Evolutionary conservation across 78 protist genomes (phyloP).

Genomic region (Capsaspora owczarzaki): DNA sequence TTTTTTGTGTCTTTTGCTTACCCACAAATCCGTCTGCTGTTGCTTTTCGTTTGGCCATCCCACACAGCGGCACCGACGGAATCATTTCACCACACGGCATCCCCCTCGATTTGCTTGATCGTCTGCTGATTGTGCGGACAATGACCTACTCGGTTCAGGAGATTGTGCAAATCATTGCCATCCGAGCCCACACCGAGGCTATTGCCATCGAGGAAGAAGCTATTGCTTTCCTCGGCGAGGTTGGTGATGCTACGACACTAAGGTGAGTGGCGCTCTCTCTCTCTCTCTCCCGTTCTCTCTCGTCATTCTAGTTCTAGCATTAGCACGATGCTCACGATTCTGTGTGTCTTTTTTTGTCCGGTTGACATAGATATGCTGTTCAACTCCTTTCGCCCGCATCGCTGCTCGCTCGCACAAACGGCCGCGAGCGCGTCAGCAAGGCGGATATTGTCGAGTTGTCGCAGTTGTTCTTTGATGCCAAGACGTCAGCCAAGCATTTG

Average conservation of each 20-base stretch:
- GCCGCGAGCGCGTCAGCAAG: conserved; percentile 30
- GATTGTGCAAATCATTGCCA: conserved; percentile 67
- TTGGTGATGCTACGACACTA: conserved; percentile 76
- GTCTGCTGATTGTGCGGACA: conserved; percentile 94
- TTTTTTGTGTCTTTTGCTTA: background rate
- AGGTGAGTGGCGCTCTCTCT: too few relatives aligned
- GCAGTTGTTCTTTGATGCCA: conserved; percentile 92
- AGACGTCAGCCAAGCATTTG: conserved; percentile 86
- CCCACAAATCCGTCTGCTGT: too few relatives aligned
- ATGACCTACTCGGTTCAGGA: conserved; percentile 78
- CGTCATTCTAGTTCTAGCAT: background rate
- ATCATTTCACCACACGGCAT: conserved; percentile 95
- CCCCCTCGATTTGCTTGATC: conserved; percentile 91
- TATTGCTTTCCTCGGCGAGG: conserved; percentile 48
- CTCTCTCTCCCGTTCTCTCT: too few relatives aligned
- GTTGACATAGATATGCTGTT: conserved; percentile 67
- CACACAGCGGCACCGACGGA: conserved; percentile 84
- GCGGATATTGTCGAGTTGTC: conserved; percentile 78
- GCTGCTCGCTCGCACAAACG: conserved; percentile 78
- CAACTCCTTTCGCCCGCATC: conserved; percentile 94
- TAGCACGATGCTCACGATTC: too few relatives aligned
- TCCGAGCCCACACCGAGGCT: conserved; percentile 84
- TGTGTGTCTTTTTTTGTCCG: too few relatives aligned
- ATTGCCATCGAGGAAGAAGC: conserved; percentile 73
- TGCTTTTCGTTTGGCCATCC: background rate